These are phyloP conservation scores for Syzygium oleosum DNA, from an alignment of 345 rosid species.

Conservation along the genomic window DNA sequence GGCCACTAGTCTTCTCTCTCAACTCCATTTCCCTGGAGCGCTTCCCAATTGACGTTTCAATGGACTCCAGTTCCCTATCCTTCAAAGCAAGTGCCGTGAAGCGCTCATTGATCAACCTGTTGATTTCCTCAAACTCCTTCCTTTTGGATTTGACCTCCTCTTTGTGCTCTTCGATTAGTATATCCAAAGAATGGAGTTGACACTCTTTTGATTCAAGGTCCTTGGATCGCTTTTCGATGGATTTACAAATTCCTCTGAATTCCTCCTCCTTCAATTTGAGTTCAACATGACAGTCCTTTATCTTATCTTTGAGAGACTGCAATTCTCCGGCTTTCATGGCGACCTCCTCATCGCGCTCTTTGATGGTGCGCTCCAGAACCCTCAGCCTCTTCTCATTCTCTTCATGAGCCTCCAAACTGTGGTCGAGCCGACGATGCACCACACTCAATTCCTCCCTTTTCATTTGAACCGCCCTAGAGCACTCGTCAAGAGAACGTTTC, in stretches of 20 bases:
- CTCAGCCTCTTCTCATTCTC: background rate
- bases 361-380: background rate
- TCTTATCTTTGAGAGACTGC: background rate
- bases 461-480: background rate
- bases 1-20: background rate
- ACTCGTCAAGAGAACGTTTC: background rate
- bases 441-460: conserved; percentile 11
- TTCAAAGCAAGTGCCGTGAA: background rate
- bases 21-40: conserved; percentile 2
- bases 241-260: background rate
- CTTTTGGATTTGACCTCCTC: background rate
- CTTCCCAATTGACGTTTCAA: background rate
- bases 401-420: conserved; percentile 4
- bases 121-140: background rate
- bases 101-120: background rate
- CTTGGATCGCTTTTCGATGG: background rate
- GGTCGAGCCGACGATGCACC: background rate
- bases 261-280: background rate
- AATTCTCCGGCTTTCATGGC: background rate
- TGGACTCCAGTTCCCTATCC: background rate
- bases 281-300: background rate
- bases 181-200: background rate
- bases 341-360: background rate
- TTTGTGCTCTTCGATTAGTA: background rate
- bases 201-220: conserved; percentile 2